Evolutionary conservation across 2,329 filamentous ascomycete species (phyloP).

Genomic region (Cadophora malorum): DNA sequence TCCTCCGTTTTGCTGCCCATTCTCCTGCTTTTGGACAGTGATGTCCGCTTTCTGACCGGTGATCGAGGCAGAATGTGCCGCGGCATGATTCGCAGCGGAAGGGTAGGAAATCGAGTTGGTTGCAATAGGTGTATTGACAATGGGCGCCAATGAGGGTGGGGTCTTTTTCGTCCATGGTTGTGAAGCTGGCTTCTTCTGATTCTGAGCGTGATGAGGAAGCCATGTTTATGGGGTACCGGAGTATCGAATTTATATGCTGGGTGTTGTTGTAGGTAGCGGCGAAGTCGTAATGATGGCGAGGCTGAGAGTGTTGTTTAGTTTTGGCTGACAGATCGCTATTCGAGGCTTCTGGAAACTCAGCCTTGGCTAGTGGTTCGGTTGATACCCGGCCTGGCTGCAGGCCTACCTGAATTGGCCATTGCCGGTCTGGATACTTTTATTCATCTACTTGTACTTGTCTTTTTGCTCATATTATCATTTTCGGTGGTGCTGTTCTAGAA

Average conservation of each 20-base stretch:
- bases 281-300: conserved; percentile 37
- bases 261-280: conserved; percentile 31
- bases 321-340: conserved; percentile 26
- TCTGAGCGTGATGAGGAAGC: conserved; percentile 53
- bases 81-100: conserved; percentile 91
- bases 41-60: conserved; percentile 86
- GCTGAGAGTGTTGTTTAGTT: conserved; percentile 34
- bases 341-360: conserved; percentile 37
- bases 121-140: conserved; percentile 91
- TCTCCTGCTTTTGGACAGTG: conserved; percentile 66
- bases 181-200: conserved; percentile 62
- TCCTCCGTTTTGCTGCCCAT: conserved; percentile 64
- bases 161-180: conserved; percentile 78
- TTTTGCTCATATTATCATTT: no score
- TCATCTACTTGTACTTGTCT: no score
- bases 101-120: conserved; percentile 94
- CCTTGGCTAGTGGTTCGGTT: conserved; percentile 21
- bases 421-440: no score
- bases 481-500: no score
- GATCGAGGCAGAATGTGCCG: conserved; percentile 89
- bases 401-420: no score
- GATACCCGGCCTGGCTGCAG: background rate
- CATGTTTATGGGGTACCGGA: conserved; percentile 51
- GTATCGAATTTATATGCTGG: conserved; percentile 23
- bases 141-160: conserved; percentile 86